Evolutionary conservation across 2,329 filamentous ascomycete species (phyloP).

Genomic region (Fusarium sp.): DNA sequence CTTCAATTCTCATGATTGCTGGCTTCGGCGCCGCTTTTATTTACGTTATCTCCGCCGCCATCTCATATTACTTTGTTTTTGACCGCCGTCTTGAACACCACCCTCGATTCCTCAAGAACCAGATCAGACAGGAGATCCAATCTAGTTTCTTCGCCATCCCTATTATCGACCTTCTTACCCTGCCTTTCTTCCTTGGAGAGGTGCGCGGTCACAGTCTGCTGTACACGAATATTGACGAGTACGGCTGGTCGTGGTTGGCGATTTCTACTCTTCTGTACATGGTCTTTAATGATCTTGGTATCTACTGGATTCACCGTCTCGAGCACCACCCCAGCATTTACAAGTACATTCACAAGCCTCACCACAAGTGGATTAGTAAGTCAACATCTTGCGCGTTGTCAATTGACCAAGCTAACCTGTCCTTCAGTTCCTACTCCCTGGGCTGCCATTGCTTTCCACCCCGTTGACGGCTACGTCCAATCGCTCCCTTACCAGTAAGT

Average conservation of each 20-base stretch:
- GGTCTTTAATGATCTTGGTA: constrained; percentile 58
- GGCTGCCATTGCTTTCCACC: constrained; percentile 61
- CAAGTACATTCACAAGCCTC: constrained; percentile 61
- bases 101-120: constrained; percentile 61
- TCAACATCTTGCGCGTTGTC: background rate
- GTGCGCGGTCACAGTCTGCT: constrained; percentile 59
- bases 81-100: constrained; percentile 59
- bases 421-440: constrained; percentile 57
- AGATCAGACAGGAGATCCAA: constrained; percentile 57
- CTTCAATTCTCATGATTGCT: constrained; percentile 54
- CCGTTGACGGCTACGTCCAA: constrained; percentile 59
- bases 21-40: constrained; percentile 52
- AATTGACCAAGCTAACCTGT: background rate
- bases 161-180: constrained; percentile 57
- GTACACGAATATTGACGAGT: constrained; percentile 54
- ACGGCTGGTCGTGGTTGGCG: constrained; percentile 55
- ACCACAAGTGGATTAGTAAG: constrained; percentile 62
- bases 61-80: constrained; percentile 78
- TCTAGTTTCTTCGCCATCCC: constrained; percentile 57
- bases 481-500: constrained; percentile 60
- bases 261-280: constrained; percentile 56
- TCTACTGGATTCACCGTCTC: constrained; percentile 61
- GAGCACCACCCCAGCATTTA: constrained; percentile 60
- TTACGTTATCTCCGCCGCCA: constrained; percentile 75
- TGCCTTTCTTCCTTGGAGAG: constrained; percentile 59